These are phyloP conservation scores for Cladochytrium replicatum DNA, from an alignment of 192 early-diverging fungal genomes.

Conservation along the genomic window DNA sequence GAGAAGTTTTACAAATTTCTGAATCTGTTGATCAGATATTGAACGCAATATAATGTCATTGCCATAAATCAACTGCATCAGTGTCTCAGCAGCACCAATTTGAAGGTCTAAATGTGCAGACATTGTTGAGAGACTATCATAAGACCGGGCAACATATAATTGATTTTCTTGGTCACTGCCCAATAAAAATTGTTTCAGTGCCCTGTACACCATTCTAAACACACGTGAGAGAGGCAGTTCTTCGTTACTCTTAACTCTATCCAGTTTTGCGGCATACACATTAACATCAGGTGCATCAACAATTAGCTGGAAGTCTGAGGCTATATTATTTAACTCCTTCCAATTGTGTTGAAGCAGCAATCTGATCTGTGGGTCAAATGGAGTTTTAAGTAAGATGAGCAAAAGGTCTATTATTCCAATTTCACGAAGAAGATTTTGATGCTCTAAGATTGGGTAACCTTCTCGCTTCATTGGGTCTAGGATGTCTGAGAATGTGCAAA, in stretches of 20 bases:
- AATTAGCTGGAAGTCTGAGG: too few relatives aligned
- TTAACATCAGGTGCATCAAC: too few relatives aligned
- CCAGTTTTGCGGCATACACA: neutral
- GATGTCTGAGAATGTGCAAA: slow-evolving; percentile 15
- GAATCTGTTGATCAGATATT: slow-evolving; percentile 14
- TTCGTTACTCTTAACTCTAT: slow-evolving; percentile 6
- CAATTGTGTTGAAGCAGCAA: slow-evolving; percentile 7
- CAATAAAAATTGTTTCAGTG: slow-evolving; percentile 23
- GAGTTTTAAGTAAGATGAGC: slow-evolving; percentile 14
- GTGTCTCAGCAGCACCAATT: slow-evolving; percentile 25
- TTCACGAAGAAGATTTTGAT: slow-evolving; percentile 25
- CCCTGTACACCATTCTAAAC: slow-evolving; percentile 15
- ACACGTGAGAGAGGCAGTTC: slow-evolving; percentile 6
- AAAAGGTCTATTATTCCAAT: slow-evolving; percentile 21
- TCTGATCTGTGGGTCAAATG: slow-evolving; percentile 8
- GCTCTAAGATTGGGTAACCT: slow-evolving; percentile 15
- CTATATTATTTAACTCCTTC: too few relatives aligned
- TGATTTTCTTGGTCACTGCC: slow-evolving; percentile 25
- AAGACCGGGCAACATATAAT: slow-evolving; percentile 18
- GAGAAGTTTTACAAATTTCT: slow-evolving; percentile 16
- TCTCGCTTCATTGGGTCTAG: slow-evolving; percentile 18
- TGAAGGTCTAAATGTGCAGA: slow-evolving; percentile 20
- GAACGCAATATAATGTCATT: slow-evolving; percentile 17
- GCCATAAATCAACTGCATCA: slow-evolving; percentile 26
- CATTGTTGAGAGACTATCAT: slow-evolving; percentile 16